A percentile compares a stretch with the other conserved stretches of the same genome.
Evolutionary conservation across 2,329 filamentous ascomycete genomes (phyloP).

Genomic region (Microcyclospora pomicola): DNA sequence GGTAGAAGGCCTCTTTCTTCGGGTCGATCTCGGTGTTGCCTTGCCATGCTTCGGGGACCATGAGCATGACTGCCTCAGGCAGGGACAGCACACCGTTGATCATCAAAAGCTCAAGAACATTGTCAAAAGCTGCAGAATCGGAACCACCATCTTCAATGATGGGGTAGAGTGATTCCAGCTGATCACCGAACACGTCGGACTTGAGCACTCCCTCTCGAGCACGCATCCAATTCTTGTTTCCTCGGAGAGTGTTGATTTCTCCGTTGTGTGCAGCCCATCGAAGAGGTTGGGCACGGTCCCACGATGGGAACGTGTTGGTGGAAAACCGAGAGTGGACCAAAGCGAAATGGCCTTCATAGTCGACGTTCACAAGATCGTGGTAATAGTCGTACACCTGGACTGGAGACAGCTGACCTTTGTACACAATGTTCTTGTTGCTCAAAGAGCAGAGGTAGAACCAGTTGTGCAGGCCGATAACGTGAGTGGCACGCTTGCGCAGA

Average conservation of each 20-base stretch:
- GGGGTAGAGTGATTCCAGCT: constrained; percentile 79
- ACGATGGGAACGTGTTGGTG: constrained; percentile 95
- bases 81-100: constrained; percentile 94
- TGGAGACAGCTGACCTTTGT: constrained; percentile 91
- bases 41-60: constrained; percentile 97
- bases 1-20: constrained; percentile 92
- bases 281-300: constrained; percentile 92
- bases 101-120: constrained; percentile 81
- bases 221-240: constrained; percentile 99
- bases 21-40: constrained; percentile 85
- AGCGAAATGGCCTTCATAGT: constrained; percentile 94
- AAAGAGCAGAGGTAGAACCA: constrained; percentile 98
- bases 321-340: constrained; percentile 95
- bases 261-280: constrained; percentile 97
- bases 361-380: constrained; percentile 89
- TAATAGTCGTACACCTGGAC: constrained; percentile 97
- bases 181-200: constrained; percentile 82
- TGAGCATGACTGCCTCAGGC: constrained; percentile 93
- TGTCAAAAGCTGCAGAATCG: constrained; percentile 93
- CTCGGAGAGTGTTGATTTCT: constrained; percentile 93
- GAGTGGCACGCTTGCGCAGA: constrained; percentile 84
- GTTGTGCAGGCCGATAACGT: constrained; percentile 88
- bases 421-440: constrained; percentile 96
- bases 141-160: constrained; percentile 95
- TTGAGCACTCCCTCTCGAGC: constrained; percentile 90